Evolutionary conservation across 2,329 filamentous ascomycete species (phyloP), one percentile per base, ranked within the genome.

Genomic region (Raffaelea deltoideospora): DNA sequence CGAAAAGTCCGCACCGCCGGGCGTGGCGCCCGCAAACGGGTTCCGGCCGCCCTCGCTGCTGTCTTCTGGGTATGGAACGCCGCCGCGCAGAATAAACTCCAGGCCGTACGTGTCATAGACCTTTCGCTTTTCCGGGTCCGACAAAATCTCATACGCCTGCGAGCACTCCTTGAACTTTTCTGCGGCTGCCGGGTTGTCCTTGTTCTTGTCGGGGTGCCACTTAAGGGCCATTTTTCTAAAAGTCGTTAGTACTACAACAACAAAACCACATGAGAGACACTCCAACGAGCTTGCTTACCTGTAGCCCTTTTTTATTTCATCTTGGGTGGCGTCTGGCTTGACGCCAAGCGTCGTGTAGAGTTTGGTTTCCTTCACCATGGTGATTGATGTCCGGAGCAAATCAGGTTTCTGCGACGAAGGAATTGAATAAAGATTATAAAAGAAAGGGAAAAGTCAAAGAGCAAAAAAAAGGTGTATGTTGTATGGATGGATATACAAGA

Each of bases 121-220:
- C 59, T 93, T 90, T 51, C 90, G 80, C 63, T 96, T 98, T 55
- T 96, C 87, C 41, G 88, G 87, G 51, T 98, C 90, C 43, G 85
- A 93, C 3, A 98, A 76, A 48, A 98, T 93, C 62, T 98, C 90
- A 64, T 95, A 98, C 39, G 90, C 90, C 63, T 96, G 87, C 1
- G 86, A 94, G 45, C 86, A 82, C 57, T 96, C 90, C 63, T 98
- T 98, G 69, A 98, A 98, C 60, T 88, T 95, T 56, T 96, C 90
- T 42, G 75, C 67, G 9, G 88, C 84, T 36, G 75, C 63, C 22
- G 86, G 76, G 49, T 88, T 86, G 61, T 93, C 79, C 59, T 87
- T 87, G 69, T 96, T 98, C 69, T 96, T 98, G 67, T 98, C 90
- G 7, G 90, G 90, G 54, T 98, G 90, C 61, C 76, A 87, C 63